Base-by-base conservation (phyloP, 108 stramenopile species). In the Stephanodiscus minutulus region DNA sequence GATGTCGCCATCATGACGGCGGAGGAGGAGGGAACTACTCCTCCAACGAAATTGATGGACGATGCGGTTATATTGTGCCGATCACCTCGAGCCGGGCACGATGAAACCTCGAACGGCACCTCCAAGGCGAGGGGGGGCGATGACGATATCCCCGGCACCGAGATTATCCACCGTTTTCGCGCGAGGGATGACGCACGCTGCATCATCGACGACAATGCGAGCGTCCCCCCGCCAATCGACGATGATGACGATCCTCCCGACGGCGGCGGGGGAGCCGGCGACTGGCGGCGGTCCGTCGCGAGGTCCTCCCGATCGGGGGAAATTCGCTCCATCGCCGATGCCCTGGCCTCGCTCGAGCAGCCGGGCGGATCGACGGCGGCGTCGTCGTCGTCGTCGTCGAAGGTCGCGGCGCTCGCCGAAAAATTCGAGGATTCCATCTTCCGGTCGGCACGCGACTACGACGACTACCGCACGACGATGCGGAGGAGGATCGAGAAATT, bases 341-440 rank as follows among this genome's bases (percentile, higher is more conserved):
- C 82, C 4, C 58, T 94, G 46, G 92, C 92, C 20, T 49, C 70
- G 25, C 66, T 91, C 64, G 92, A 91, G 79, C 88, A n/a, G n/a
- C n/a, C n/a, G n/a, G n/a, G n/a, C n/a, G n/a, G n/a, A n/a, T n/a
- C n/a, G n/a, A n/a, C n/a, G n/a, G n/a, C 88, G 15, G 84, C 82
- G n/a, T 90, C 87, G 10, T 85, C 88, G 8, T 64, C 87, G 18
- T 64, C 80, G 22, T 89, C 87, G n/a, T n/a, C 60, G 91, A 93
- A 76, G n/a, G n/a, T n/a, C n/a, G 77, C 85, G 2, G 80, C 82
- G 77, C 66, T 93, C 48, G 89, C 92, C 24, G 87, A 83, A 84
- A 71, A 76, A 44, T 93, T 93, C 68, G 92, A 93, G 79, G 88
- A 89, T 43, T 64, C 73, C 7, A 88, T 91, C 20, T 93, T 93